These are phyloP conservation scores for Phtheirospermum japonicum DNA, from an alignment of 257 asterid species.

Conservation along the genomic window DNA sequence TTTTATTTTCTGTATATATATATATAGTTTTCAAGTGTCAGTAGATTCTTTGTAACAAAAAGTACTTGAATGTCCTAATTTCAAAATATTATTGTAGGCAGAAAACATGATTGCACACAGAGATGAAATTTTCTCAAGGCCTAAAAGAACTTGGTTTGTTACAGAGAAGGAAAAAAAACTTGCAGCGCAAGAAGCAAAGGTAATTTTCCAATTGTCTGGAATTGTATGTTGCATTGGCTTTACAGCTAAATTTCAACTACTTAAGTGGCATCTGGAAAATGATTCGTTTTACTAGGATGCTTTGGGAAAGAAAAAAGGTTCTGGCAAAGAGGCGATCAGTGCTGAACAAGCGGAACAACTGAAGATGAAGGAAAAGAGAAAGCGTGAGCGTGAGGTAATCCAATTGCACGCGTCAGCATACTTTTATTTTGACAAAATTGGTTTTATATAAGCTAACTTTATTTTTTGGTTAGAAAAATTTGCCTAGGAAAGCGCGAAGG, in stretches of 20 bases:
- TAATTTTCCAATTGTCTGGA: no score
- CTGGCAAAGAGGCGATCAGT: constrained; percentile 54
- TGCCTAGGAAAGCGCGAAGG: no score
- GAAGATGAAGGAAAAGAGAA: no score
- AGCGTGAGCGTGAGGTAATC: no score
- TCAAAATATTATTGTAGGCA: constrained; percentile 51
- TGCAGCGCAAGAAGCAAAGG: constrained; percentile 72
- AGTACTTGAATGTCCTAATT: background rate
- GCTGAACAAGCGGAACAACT: no score
- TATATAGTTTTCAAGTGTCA: background rate
- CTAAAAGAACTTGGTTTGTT: constrained; percentile 86
- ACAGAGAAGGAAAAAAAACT: constrained; percentile 81
- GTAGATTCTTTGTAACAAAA: constrained; percentile 1
- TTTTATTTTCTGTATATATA: constrained; percentile 13
- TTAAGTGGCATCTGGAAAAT: constrained; percentile 20
- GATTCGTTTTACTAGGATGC: constrained; percentile 44
- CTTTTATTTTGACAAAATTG: no score
- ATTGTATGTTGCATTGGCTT: no score
- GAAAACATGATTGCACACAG: constrained; percentile 91
- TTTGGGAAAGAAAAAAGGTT: constrained; percentile 45
- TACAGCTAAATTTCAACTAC: constrained; percentile 14
- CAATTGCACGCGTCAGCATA: no score
- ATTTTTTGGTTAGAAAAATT: no score
- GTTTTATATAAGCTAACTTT: no score
- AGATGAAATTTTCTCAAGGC: constrained; percentile 83